phyloP scores from a whole-genome alignment of 2,329 filamentous ascomycete genomes.

The Colletotrichum coccodes region DNA sequence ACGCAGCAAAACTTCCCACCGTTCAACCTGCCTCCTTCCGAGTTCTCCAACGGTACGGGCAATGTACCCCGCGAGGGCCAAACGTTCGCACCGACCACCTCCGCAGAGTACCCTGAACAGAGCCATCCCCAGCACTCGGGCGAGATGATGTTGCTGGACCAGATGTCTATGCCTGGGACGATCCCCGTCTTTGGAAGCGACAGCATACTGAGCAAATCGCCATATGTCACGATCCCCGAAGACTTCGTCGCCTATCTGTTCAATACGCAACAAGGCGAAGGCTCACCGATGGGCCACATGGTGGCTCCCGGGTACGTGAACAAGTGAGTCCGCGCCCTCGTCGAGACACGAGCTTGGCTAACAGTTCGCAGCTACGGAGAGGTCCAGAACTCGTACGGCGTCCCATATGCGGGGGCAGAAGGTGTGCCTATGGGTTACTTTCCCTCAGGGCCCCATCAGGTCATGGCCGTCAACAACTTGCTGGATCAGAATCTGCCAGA shows the following conservation, averaged over 20 bases:
- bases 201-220: slow-evolving; percentile 81
- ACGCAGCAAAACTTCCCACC: slow-evolving; percentile 70
- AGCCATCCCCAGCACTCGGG: slow-evolving; percentile 52
- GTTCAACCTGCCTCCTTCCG: slow-evolving; percentile 71
- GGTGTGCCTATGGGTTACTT: slow-evolving; percentile 64
- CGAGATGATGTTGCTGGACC: slow-evolving; percentile 70
- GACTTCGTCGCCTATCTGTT: slow-evolving; percentile 90
- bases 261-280: slow-evolving; percentile 70
- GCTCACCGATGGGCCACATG: slow-evolving; percentile 62
- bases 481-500: slow-evolving; percentile 84
- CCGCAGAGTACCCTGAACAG: slow-evolving; percentile 58
- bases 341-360: slow-evolving; percentile 33
- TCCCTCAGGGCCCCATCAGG: slow-evolving; percentile 74
- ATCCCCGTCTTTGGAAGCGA: slow-evolving; percentile 91
- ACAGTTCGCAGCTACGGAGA: slow-evolving; percentile 60
- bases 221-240: slow-evolving; percentile 84
- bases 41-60: slow-evolving; percentile 53
- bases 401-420: slow-evolving; percentile 61
- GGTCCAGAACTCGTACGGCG: slow-evolving; percentile 58
- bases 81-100: slow-evolving; percentile 48
- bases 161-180: slow-evolving; percentile 72
- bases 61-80: slow-evolving; percentile 46
- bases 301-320: slow-evolving; percentile 53
- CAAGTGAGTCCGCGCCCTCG: slow-evolving; percentile 26
- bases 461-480: slow-evolving; percentile 90